Percentiles rank a stretch among this genome's conserved stretches.
phyloP scores from a whole-genome alignment of 208 protist species.

The Wallacemonas sp. region DNA sequence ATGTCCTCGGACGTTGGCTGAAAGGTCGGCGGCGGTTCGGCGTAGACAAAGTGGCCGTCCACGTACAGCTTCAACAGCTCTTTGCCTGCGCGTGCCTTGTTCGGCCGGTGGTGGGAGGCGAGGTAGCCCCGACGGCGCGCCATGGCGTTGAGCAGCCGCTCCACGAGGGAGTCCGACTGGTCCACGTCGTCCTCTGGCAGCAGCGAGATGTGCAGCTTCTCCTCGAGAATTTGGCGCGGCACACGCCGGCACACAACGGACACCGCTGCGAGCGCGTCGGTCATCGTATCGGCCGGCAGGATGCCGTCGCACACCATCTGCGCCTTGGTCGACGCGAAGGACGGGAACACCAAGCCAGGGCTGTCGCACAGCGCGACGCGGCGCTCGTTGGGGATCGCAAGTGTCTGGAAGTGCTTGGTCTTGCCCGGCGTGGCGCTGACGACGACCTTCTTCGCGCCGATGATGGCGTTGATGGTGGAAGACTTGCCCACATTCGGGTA shows the following conservation, averaged over 20 bases:
- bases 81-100: slow-evolving; percentile 90
- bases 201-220: slow-evolving; percentile 58
- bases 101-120: slow-evolving; percentile 93
- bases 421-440: slow-evolving; percentile 97
- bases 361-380: slow-evolving; percentile 96
- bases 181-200: slow-evolving; percentile 66
- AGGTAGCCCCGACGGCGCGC: slow-evolving; percentile 92
- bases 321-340: slow-evolving; percentile 87
- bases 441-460: slow-evolving; percentile 93
- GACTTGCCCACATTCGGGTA: slow-evolving; percentile 99
- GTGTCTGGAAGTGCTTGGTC: slow-evolving; percentile 99
- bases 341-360: slow-evolving; percentile 97
- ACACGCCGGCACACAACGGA: slow-evolving; percentile 64
- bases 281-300: slow-evolving; percentile 91
- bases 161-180: slow-evolving; percentile 50
- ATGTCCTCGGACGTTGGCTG: slow-evolving; percentile 25
- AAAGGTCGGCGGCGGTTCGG: slow-evolving; percentile 77
- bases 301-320: slow-evolving; percentile 98
- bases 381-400: slow-evolving; percentile 90
- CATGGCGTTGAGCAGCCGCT: slow-evolving; percentile 80
- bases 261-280: slow-evolving; percentile 62
- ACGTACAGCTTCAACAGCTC: slow-evolving; percentile 96
- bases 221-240: slow-evolving; percentile 62
- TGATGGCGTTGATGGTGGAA: slow-evolving; percentile 97
- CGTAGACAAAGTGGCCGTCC: slow-evolving; percentile 80